A percentile compares a stretch with the other conserved stretches of the same genome.
Conservation (phyloP, 2,329 filamentous ascomycete genomes). For the Fusarium sp. region DNA sequence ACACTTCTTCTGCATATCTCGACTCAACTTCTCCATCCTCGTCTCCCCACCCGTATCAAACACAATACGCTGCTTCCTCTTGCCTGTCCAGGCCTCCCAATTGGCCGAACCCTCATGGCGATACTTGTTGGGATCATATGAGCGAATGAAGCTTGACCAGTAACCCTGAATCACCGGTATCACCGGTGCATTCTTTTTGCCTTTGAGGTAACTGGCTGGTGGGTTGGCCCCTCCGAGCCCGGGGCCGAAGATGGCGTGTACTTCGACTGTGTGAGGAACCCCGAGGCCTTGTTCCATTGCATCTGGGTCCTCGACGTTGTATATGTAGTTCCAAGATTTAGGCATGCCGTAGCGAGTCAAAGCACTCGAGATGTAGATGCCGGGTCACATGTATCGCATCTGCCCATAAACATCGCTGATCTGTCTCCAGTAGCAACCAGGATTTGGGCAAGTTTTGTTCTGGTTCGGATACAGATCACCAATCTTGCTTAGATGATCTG, state of each 20-base stretch:
- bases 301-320: constrained; percentile 70
- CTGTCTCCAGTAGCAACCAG: constrained; percentile 52
- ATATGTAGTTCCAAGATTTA: constrained; percentile 74
- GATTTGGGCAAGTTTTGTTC: constrained; percentile 45
- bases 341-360: constrained; percentile 47
- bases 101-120: constrained; percentile 45
- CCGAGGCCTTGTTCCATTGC: constrained; percentile 66
- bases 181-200: constrained; percentile 64
- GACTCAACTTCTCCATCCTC: constrained; percentile 51
- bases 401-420: constrained; percentile 50
- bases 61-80: constrained; percentile 47
- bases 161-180: constrained; percentile 74
- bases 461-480: constrained; percentile 50
- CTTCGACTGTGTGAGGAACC: constrained; percentile 74
- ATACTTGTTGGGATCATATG: constrained; percentile 70
- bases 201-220: constrained; percentile 65
- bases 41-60: constrained; percentile 53
- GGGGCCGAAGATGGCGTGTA: constrained; percentile 75
- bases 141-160: constrained; percentile 78
- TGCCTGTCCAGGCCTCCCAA: constrained; percentile 54
- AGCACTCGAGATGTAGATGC: constrained; percentile 44
- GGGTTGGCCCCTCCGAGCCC: constrained; percentile 58
- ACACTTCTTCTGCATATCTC: constrained; percentile 41
- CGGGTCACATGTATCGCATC: constrained; percentile 50
- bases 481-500: constrained; percentile 46